A percentile compares a stretch with the other conserved stretches of the same genome.
Evolutionary conservation across 1,284 basidiomycete species (phyloP).

Genomic region (Ganoderma multipileum): DNA sequence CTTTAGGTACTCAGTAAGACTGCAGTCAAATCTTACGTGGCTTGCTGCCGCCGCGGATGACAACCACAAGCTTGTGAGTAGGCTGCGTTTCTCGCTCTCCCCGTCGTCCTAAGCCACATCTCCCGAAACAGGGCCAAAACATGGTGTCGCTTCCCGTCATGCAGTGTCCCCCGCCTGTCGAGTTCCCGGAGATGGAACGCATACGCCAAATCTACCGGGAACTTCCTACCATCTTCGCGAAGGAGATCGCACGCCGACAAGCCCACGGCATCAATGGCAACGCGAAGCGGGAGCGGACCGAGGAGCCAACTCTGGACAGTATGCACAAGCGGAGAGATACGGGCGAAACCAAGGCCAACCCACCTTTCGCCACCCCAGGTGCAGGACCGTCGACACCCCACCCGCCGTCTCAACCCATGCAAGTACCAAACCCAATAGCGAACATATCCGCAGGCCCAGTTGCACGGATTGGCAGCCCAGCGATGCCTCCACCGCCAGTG

Average conservation of each 20-base stretch:
- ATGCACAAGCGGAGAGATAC: conserved; percentile 74
- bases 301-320: conserved; percentile 46
- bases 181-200: conserved; percentile 58
- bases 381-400: conserved; percentile 31
- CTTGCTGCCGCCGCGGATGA: conserved; percentile 68
- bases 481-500: conserved; percentile 39
- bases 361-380: conserved; percentile 32
- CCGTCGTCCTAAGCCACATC: background rate
- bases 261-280: conserved; percentile 38
- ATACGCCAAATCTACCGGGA: conserved; percentile 69
- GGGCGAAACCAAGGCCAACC: conserved; percentile 57
- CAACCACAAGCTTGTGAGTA: conserved; percentile 52
- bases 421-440: conserved; percentile 3
- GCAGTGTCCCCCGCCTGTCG: conserved; percentile 60
- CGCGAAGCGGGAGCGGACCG: conserved; percentile 69
- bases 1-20: conserved; percentile 58
- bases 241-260: conserved; percentile 63
- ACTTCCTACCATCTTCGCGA: conserved; percentile 64
- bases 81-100: background rate
- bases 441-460: conserved; percentile 33
- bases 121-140: conserved; percentile 30
- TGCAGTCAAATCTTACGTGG: conserved; percentile 74
- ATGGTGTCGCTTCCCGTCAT: conserved; percentile 56
- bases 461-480: conserved; percentile 30
- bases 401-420: conserved; percentile 22